Base-by-base conservation (phyloP, 192 early-diverging fungal genomes). In the Coemansia guatemalensis region DNA sequence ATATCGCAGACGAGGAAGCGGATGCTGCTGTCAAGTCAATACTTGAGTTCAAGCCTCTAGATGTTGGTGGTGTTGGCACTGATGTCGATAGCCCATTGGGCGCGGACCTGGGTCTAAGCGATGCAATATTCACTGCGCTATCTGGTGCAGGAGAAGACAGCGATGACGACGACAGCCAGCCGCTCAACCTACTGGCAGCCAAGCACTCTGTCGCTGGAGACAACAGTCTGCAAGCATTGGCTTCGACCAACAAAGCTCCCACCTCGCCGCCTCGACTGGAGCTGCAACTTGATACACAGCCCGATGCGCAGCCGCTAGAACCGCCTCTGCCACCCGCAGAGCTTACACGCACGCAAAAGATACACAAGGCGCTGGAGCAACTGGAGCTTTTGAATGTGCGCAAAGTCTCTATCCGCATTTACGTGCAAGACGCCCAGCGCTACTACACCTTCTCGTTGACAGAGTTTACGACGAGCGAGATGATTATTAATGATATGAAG, bases 401-500 rank as follows among this genome's bases (percentile, higher is more conserved):
- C 64, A 81, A 81, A 48, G 65, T 83, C 5, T 83, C 92, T 0
- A 92, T 89, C 41, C 86, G 94, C n/a, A 91, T 98, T 24, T 95
- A 93, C 65, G 90, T 98, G 55, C 85, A 91, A 48, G 90, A 95
- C 59, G 86, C 87, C 2, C 77, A 68, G 21, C 83, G 86, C 27
- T 92, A 88, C 81, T 90, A 91, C 71, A 91, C 87, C n/a, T 65
- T 95, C 21, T 83, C 90, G 53, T 63, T 96, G 52, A 93, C 89
- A 6, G 81, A 87, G 50, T 78, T 85, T 35, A 88, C 91, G 67
- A 88, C 89, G 1, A 84, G 90, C 29, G 84, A 88, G 29, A 84
- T 88, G 69, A 84, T 93, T 8, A 68, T 95, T 18, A 66, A 87
- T 26, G 88, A 92, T 64, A 73, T 95, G 56, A 78, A 85, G 48